A percentile compares a stretch with the other conserved stretches of the same genome.
Evolutionary conservation across 495 filamentous ascomycete genomes (phyloP).

Genomic region (Hyaloscypha bicolor): DNA sequence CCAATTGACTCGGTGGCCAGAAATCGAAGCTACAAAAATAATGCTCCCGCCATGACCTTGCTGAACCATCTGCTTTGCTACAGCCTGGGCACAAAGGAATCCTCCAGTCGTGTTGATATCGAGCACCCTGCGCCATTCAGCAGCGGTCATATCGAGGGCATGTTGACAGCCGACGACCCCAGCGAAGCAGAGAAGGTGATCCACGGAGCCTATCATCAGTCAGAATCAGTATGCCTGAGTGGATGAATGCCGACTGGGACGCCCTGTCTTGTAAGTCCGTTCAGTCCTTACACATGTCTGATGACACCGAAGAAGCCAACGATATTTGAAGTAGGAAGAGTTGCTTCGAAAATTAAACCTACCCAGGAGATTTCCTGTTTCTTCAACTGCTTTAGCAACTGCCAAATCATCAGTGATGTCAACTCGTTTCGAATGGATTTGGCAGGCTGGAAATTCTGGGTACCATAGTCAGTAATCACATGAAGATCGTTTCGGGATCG

Average conservation of each 20-base stretch:
- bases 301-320: background rate
- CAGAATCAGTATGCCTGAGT: no score
- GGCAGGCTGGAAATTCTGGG: conserved; percentile 54
- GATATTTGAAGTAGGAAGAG: background rate
- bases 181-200: conserved; percentile 66
- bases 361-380: conserved; percentile 39
- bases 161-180: conserved; percentile 64
- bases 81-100: conserved; percentile 70
- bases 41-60: conserved; percentile 59
- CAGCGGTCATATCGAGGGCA: conserved; percentile 54
- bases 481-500: background rate
- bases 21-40: conserved; percentile 68
- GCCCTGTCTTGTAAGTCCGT: no score
- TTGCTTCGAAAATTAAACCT: background rate
- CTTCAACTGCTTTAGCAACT: conserved; percentile 48
- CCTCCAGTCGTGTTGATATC: conserved; percentile 71
- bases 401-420: conserved; percentile 61
- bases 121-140: conserved; percentile 59
- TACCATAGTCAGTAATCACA: background rate
- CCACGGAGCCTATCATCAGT: conserved; percentile 45
- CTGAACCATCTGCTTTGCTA: conserved; percentile 55
- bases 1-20: conserved; percentile 66
- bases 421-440: conserved; percentile 49
- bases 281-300: background rate
- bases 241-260: no score